These are phyloP conservation scores for Daldinia grandis DNA, from an alignment of 495 filamentous ascomycete genomes.

Conservation along the genomic window DNA sequence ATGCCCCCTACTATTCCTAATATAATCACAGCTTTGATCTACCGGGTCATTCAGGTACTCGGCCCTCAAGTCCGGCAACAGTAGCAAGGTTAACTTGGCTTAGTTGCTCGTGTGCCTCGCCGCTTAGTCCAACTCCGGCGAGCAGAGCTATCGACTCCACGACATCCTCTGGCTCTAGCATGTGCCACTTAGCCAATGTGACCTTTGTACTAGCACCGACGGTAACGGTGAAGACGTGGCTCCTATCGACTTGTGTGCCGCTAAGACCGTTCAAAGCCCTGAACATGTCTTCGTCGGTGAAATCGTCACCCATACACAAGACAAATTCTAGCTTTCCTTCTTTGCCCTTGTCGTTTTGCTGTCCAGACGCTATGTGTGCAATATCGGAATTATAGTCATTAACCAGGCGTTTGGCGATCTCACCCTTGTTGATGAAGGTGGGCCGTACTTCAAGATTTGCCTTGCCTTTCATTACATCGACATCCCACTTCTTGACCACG, in stretches of 20 bases:
- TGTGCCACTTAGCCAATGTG: conserved; percentile 85
- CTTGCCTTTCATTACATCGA: conserved; percentile 95
- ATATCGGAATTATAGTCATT: conserved; percentile 64
- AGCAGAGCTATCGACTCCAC: conserved; percentile 80
- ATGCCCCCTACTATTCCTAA: conserved; percentile 16
- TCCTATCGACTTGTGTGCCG: conserved; percentile 56
- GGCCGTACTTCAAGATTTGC: conserved; percentile 96
- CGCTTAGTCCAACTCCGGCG: conserved; percentile 59
- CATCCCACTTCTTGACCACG: conserved; percentile 78
- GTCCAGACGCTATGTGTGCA: conserved; percentile 22
- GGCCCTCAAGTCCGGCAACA: conserved; percentile 55
- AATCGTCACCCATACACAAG: conserved; percentile 91
- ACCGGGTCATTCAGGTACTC: conserved; percentile 45
- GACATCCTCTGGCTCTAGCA: conserved; percentile 87
- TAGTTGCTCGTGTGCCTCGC: conserved; percentile 53
- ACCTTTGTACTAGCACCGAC: conserved; percentile 87
- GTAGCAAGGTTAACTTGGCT: conserved; percentile 58
- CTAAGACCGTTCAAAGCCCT: conserved; percentile 68
- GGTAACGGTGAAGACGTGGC: conserved; percentile 84
- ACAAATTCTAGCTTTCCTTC: conserved; percentile 74
- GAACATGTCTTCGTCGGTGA: conserved; percentile 94
- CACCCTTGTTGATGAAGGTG: conserved; percentile 95
- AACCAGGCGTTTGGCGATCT: conserved; percentile 83
- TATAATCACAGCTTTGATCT: conserved; percentile 31
- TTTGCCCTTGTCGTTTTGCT: conserved; percentile 6